Evolutionary conservation across 768 basidiomycete genomes (phyloP), one percentile per base, ranked within the genome.

Genomic region (Suillus clintonianus): DNA sequence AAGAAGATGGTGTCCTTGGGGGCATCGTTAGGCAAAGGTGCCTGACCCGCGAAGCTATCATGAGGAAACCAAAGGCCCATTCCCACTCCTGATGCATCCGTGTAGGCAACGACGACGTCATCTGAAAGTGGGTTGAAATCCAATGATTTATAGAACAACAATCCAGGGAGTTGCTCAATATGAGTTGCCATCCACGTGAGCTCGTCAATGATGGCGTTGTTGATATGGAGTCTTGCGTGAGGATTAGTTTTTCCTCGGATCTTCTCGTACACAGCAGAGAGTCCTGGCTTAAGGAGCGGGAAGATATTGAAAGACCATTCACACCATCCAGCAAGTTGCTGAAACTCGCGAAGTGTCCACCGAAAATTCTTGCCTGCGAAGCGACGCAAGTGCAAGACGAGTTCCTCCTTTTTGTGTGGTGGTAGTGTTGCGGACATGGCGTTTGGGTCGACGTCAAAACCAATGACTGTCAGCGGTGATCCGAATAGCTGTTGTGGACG

Each of bases 301-400:
- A 68, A 79, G 27, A 76, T 73, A 59, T 82, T 82, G 27, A 83
- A 68, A 0, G 67, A 60, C 80, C 81, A 82, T 56, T 82, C 81
- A 17, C 74, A n/a, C 76, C 77, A 81, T 0, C 82, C 80, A 0
- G 72, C 72, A 0, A 82, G 60, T 2, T 53, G 54, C 62, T 76
- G 70, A 59, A 69, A 80, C 10, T 70, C 45, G 0, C 61, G 50
- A 0, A 77, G 66, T 17, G 41, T 62, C 50, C 56, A 47, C 0
- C 68, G 65, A 13, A 24, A 7, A 3, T 30, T 7, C 19, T 10
- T 15, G 4, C 4, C 41, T 8, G 37, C 37, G 13, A 59, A 59
- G 0, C 14, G 37, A 1, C 17, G n/a, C 17, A 59, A 6, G 3
- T 45, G 37, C 4, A 4, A 2, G 24, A 63, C 36, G 1, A 63